A percentile compares a stretch with the other conserved stretches of the same genome.
Evolutionary conservation across 768 basidiomycete species (phyloP).

Genomic region (Termitomyces sp.): DNA sequence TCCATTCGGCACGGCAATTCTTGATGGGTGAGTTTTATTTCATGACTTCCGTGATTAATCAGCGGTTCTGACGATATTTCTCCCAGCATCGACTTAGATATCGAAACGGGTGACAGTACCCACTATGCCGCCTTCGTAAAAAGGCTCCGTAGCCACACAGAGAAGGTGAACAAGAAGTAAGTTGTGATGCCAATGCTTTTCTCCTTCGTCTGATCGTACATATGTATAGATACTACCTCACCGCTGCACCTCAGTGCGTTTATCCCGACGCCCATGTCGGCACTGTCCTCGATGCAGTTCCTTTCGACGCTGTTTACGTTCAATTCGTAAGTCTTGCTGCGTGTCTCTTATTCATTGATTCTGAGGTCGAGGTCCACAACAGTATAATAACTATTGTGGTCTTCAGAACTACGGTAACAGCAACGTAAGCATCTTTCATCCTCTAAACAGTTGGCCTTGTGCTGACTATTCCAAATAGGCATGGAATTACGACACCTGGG

Average conservation of each 20-base stretch:
- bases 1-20: constrained; percentile 58
- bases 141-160: constrained; percentile 35
- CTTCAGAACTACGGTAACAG: constrained; percentile 34
- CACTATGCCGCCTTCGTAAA: constrained; percentile 45
- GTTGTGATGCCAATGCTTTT: constrained; percentile 3
- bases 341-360: background rate
- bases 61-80: background rate
- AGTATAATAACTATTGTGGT: constrained; percentile 20
- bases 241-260: constrained; percentile 50
- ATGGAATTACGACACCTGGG: constrained; percentile 44
- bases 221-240: constrained; percentile 43
- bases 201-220: background rate
- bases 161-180: constrained; percentile 41
- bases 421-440: constrained; percentile 16
- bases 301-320: constrained; percentile 62
- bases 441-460: no score
- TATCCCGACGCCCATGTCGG: constrained; percentile 58
- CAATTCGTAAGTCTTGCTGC: constrained; percentile 30
- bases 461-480: constrained; percentile 8
- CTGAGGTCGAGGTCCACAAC: background rate
- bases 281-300: constrained; percentile 46
- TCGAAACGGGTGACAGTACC: constrained; percentile 48
- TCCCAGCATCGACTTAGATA: constrained; percentile 52
- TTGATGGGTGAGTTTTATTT: constrained; percentile 45
- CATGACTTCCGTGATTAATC: background rate